Base-by-base conservation (phyloP, 2,329 filamentous ascomycete genomes). In the Pestalotiopsis sp. region DNA sequence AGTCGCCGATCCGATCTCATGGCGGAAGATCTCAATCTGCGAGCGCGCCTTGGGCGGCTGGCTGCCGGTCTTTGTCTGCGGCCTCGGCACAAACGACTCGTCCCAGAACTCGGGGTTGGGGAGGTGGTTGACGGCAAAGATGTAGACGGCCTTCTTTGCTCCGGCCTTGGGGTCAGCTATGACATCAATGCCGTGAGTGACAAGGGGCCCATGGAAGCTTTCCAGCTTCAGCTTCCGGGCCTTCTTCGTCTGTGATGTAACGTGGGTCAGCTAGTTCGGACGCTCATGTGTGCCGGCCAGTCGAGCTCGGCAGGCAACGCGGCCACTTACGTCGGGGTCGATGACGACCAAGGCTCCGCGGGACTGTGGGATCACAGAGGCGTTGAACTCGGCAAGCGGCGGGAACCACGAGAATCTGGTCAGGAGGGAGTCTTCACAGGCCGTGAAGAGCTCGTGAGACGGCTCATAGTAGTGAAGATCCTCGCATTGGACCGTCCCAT, bases 101-200 rank as follows among this genome's bases (percentile, higher is more conserved):
- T 67, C 20, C 44, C 75, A 73, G 24, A 80, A 82, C 0, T 79
- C 78, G 0, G 80, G 79, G 67, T 88, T 84, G 0, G 87, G 84
- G 1, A 85, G 71, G 66, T 91, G 89, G 70, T 91, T 91, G 63
- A 91, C 75, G 0, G 85, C 88, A 66, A 87, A 87, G 59, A 91
- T 85, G 70, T 88, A 90, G 5, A 90, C 84, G 0, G 85, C 77
- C 1, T 79, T 73, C 10, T 74, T 74, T 2, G 68, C 69, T 2
- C 76, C 44, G 2, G 72, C 72, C 2, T 81, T 72, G 0, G 81
- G 82, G 69, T 89, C 86, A 3, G 79, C 74, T n/a, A 88, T 81
- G 6, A 91, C 80, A 68, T 88, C 87, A 69, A 91, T 87, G 1
- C 88, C 88, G 70, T 91, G 88, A 0, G 88, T 88, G 5, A 85